Base-by-base conservation (phyloP, 495 filamentous ascomycete species). In the Trichoderma orchidacearum region DNA sequence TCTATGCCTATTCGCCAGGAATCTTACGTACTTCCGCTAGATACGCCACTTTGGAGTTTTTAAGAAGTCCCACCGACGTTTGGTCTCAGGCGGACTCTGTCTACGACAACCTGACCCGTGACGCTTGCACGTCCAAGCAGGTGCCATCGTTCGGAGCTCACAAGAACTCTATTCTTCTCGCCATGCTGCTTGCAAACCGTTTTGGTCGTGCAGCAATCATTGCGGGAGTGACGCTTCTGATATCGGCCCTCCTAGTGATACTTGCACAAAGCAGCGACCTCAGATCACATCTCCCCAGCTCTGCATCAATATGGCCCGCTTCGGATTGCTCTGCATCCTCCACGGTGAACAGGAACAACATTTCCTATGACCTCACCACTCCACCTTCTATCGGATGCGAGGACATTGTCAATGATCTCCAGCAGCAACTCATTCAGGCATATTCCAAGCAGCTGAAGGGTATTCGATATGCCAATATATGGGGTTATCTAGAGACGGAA, bases 381-480 rank as follows among this genome's bases (percentile, higher is more conserved):
- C 59, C 60, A 5, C 60, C 60, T n/a, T 29, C 30, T 7, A 18
- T 50, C 21, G 60, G 60, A 5, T 62, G 60, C 17, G 60, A 60
- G 29, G 54, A 57, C 30, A 45, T 62, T 23, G 60, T 62, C 45
- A 55, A 57, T 30, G 51, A 60, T 17, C 53, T 58, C 30, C 60
- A 60, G 15, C 41, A 35, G n/a, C 15, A 53, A 23, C 54, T 62
- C 18, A 62, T 60, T 27, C 21, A 53, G 12, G 51, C 45, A 2
- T 62, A 60, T 51, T 38, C 59, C 11, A 28, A 38, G n/a, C 30
- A 41, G 8, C 55, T 62, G 0, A 60, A 60, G 27, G 60, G 60
- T 38, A 36, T 62, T 17, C 60, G 60, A 21, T 58, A 62, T 58
- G 60, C 58, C 2, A 62, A 62, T 35, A 60, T 62, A n/a, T 58